Base-by-base conservation (phyloP, 768 basidiomycete species). In the Russula virescens region DNA sequence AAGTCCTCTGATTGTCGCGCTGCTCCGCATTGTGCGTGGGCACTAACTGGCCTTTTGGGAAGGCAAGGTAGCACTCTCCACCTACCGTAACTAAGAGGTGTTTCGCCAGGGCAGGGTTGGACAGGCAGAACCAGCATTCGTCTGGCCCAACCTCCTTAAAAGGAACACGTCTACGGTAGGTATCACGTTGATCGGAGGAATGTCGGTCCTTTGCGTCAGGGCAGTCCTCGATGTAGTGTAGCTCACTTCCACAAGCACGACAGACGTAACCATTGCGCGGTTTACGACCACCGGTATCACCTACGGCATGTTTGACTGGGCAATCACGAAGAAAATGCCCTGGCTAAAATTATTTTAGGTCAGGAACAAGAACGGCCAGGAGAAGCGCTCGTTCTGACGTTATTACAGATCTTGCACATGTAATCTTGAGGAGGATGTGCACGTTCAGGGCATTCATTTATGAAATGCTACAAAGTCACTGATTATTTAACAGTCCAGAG, bases 111-210 rank as follows among this genome's bases (percentile, higher is more conserved):
- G 84, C 87, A 1, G 96, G 95, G 71, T 98, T 98, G 46, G 93
- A 95, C 57, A 99, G 74, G 73, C 97, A 99, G 77, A 99, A 98
- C 96, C 96, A 98, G 74, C 96, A 98, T 73, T 94, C 91, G 60
- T 90, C 90, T 67, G 93, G 89, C 61, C 79, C 83, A 58, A 95
- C 91, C 71, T 94, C 92, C 74, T 84, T 94, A 46, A 77, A 82
- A 34, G 81, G 87, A 34, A 77, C 83, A 51, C 79, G 81, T 68
- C 74, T 78, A 64, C 80, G 78, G 60, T 69, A 55, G 68, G 68
- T 68, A 60, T 58, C 47, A 2, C 56, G 67, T 63, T 75, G 76
- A 62, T 75, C 73, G 14, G 66, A 58, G 42, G 76, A 75, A 55
- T 69, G 76, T 46, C 75, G 75, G 69, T 81, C 83, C 64, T 85